phyloP scores from a whole-genome alignment of 495 filamentous ascomycete genomes.

The Talaromyces thailandensis region DNA sequence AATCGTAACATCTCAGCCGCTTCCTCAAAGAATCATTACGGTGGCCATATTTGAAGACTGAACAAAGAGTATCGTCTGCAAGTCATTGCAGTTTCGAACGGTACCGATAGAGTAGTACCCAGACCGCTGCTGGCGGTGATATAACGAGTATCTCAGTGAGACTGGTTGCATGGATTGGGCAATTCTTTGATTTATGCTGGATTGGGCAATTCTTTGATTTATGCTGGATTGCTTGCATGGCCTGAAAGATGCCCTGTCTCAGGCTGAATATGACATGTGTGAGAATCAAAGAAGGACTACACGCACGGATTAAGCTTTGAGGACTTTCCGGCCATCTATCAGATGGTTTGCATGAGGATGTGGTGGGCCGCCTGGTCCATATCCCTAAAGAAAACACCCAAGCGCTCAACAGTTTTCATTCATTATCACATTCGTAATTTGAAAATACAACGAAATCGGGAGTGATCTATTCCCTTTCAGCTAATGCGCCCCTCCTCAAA shows the following conservation, averaged over 20 bases:
- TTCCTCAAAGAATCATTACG: background rate
- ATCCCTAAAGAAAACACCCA: too few relatives aligned
- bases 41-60: background rate
- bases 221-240: too few relatives aligned
- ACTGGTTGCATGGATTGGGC: background rate
- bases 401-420: background rate
- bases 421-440: background rate
- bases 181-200: background rate
- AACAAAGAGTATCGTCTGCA: background rate
- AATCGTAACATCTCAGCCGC: background rate
- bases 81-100: background rate
- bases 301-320: too few relatives aligned
- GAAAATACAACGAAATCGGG: background rate
- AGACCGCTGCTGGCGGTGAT: background rate
- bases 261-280: background rate
- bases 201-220: background rate
- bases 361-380: too few relatives aligned
- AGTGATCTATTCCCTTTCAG: background rate
- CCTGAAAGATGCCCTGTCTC: background rate
- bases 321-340: too few relatives aligned
- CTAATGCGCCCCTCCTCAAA: conserved; percentile 27
- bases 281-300: too few relatives aligned
- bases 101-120: background rate
- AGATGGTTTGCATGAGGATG: too few relatives aligned
- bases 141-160: background rate